Conservation (phyloP, 2,329 filamentous ascomycete species). For the Chaetomiaceae sp. region DNA sequence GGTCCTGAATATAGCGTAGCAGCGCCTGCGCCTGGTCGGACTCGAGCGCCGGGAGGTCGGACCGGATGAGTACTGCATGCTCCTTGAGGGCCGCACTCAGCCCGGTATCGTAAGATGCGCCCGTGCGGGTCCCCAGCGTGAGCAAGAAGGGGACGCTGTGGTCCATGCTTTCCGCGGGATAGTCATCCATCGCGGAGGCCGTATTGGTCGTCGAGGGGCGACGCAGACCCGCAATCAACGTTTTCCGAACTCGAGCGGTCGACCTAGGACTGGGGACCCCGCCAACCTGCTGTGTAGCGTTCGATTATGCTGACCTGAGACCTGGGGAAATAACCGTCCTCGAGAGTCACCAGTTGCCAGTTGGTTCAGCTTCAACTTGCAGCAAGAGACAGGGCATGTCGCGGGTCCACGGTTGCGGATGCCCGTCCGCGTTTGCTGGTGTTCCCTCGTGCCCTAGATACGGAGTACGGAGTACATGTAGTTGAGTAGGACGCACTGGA, state of each 20-base stretch:
- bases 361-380: no score
- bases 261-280: no score
- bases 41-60: conserved; percentile 62
- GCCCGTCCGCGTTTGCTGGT: neutral
- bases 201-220: no score
- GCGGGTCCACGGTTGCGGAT: neutral
- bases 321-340: no score
- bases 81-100: conserved; percentile 49
- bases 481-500: no score
- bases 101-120: conserved; percentile 35
- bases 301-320: no score
- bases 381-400: neutral
- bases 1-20: conserved; percentile 57
- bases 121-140: conserved; percentile 63
- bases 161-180: conserved; percentile 70
- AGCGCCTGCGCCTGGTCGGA: conserved; percentile 60
- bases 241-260: no score
- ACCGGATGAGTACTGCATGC: conserved; percentile 57
- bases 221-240: neutral
- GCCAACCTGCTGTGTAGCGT: no score
- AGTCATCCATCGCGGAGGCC: conserved; percentile 90
- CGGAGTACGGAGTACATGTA: no score
- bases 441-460: neutral
- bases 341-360: no score
- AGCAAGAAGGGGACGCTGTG: conserved; percentile 83